These are phyloP conservation scores for Laguncularia racemosa DNA, from an alignment of 345 rosid species.

Conservation along the genomic window DNA sequence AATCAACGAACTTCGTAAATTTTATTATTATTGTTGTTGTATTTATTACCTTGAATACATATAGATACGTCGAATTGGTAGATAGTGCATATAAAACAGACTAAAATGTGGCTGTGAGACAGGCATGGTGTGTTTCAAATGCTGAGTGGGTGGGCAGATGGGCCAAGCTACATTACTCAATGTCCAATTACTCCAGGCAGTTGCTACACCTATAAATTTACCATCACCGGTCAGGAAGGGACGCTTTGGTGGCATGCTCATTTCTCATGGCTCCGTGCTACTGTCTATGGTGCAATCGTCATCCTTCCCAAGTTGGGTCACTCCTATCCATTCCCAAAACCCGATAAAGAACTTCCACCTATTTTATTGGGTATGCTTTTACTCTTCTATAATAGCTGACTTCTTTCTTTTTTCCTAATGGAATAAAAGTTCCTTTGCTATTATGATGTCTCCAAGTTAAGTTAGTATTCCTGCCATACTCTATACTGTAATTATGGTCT, in stretches of 20 bases:
- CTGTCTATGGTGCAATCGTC: slow-evolving; percentile 70
- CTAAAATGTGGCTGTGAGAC: too few relatives aligned
- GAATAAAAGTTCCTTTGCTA: too few relatives aligned
- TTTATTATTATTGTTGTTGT: too few relatives aligned
- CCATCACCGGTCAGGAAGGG: slow-evolving; percentile 52
- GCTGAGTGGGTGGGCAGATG: slow-evolving; percentile 76
- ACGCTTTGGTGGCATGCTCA: slow-evolving; percentile 97
- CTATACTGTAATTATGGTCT: too few relatives aligned
- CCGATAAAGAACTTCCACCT: slow-evolving; percentile 53
- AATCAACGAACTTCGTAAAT: too few relatives aligned
- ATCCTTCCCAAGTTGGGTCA: slow-evolving; percentile 49
- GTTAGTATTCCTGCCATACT: too few relatives aligned
- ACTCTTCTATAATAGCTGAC: too few relatives aligned
- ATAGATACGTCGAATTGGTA: not conserved
- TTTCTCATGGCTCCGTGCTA: slow-evolving; percentile 54
- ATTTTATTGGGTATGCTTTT: slow-evolving; percentile 37
- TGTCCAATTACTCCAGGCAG: slow-evolving; percentile 67
- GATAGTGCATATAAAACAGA: not conserved
- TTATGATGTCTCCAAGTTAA: too few relatives aligned
- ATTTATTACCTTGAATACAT: not conserved
- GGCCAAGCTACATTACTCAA: slow-evolving; percentile 71
- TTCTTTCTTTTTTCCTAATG: too few relatives aligned
- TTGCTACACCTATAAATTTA: slow-evolving; percentile 54
- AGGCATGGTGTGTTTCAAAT: slow-evolving; percentile 81
- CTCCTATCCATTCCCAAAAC: slow-evolving; percentile 65